These are phyloP conservation scores for Pythium sp. DNA, from an alignment of 352 stramenopile species.

Conservation along the genomic window DNA sequence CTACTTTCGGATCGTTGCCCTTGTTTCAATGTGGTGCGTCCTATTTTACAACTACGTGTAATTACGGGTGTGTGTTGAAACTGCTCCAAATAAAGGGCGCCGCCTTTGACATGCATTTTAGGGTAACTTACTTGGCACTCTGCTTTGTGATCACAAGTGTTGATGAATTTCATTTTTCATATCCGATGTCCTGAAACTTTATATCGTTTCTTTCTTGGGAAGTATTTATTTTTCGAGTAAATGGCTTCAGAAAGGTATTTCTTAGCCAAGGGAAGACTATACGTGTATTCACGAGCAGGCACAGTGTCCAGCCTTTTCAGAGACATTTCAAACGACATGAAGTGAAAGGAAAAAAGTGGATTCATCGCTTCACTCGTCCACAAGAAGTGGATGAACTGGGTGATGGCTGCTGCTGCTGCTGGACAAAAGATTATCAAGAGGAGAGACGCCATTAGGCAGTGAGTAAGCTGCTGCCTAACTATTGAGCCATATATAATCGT, in stretches of 20 bases:
- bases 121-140: neutral
- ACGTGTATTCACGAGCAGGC: neutral
- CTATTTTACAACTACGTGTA: too few species aligned
- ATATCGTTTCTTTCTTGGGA: constrained; percentile 9
- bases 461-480: too few species aligned
- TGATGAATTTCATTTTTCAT: constrained; percentile 9
- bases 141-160: constrained; percentile 3
- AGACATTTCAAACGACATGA: neutral
- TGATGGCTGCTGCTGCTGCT: neutral
- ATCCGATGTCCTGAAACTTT: constrained; percentile 2
- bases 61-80: too few species aligned
- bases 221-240: constrained; percentile 11
- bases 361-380: neutral
- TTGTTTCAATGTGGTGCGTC: too few species aligned
- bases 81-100: too few species aligned
- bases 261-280: constrained; percentile 2
- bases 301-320: neutral
- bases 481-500: too few species aligned
- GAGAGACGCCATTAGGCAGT: neutral
- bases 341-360: neutral
- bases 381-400: neutral
- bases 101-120: too few species aligned
- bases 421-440: neutral
- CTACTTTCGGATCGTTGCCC: too few species aligned
- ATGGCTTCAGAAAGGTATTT: constrained; percentile 8